A percentile compares a stretch with the other conserved stretches of the same genome.
These are phyloP conservation scores for Botrytis pseudocinerea DNA, from an alignment of 2,329 filamentous ascomycete genomes.

Conservation along the genomic window DNA sequence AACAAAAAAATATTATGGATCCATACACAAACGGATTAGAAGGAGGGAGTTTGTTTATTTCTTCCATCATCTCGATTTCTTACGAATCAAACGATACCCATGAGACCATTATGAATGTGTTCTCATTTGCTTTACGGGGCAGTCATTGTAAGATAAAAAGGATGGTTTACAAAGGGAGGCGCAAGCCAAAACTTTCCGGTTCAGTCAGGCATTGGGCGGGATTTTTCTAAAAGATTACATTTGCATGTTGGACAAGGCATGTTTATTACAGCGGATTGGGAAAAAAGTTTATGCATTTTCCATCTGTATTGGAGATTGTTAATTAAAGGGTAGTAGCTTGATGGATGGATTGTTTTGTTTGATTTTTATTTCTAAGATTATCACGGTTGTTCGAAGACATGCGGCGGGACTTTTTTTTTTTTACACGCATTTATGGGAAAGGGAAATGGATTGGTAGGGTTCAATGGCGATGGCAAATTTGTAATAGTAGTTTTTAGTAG, in stretches of 20 bases:
- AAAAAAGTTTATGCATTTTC: constrained; percentile 23
- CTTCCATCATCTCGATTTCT: constrained; percentile 24
- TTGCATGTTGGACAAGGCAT: constrained; percentile 20
- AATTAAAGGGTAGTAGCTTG: constrained; percentile 8
- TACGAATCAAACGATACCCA: constrained; percentile 26
- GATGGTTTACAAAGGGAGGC: constrained; percentile 24
- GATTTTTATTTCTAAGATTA: neutral
- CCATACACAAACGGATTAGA: constrained; percentile 21
- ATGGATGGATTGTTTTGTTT: constrained; percentile 15
- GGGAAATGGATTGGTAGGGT: constrained; percentile 11
- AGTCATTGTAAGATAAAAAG: constrained; percentile 26
- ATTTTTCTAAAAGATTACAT: constrained; percentile 20
- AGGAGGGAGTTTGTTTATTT: constrained; percentile 27
- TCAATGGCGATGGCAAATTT: constrained; percentile 10
- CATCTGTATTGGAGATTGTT: constrained; percentile 19
- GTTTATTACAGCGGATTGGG: constrained; percentile 11
- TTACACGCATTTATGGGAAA: constrained; percentile 16
- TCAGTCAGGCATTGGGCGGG: constrained; percentile 25
- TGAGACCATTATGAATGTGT: constrained; percentile 21
- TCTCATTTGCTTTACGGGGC: constrained; percentile 22
- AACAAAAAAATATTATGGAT: constrained; percentile 19
- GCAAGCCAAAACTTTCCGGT: constrained; percentile 24
- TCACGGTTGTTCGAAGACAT: constrained; percentile 13
- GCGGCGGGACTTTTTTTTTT: neutral
- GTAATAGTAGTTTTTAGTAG: constrained; percentile 27